Conservation (phyloP, 495 filamentous ascomycete genomes). For the Penicillium robsamsonii region DNA sequence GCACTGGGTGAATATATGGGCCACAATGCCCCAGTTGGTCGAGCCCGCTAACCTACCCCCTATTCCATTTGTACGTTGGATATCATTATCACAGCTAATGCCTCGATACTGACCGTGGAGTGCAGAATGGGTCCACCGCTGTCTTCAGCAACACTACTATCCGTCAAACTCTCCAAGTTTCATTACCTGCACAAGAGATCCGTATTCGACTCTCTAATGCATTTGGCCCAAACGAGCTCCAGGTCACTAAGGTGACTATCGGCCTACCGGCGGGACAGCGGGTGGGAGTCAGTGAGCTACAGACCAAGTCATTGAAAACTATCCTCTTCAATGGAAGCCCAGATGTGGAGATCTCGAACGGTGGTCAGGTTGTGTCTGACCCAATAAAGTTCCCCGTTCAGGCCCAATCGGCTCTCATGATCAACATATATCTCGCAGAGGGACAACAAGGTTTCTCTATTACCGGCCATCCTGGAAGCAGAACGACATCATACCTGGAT, state of each 20-base stretch:
- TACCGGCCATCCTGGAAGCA: constrained; percentile 65
- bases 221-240: constrained; percentile 60
- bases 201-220: constrained; percentile 67
- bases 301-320: constrained; percentile 40
- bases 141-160: constrained; percentile 57
- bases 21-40: constrained; percentile 64
- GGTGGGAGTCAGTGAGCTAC: constrained; percentile 43
- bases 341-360: constrained; percentile 54
- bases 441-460: constrained; percentile 58
- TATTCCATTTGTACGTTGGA: constrained; percentile 52
- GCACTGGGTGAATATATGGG: constrained; percentile 67
- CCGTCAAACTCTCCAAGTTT: constrained; percentile 63
- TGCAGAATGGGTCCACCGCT: constrained; percentile 6
- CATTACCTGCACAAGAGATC: constrained; percentile 50
- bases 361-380: constrained; percentile 60
- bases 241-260: constrained; percentile 59
- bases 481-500: constrained; percentile 60
- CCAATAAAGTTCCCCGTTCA: constrained; percentile 55
- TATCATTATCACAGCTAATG: background rate
- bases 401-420: constrained; percentile 49
- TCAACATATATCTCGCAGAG: constrained; percentile 57
- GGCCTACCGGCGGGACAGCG: constrained; percentile 49
- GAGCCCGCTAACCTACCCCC: constrained; percentile 62
- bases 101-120: background rate
- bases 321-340: constrained; percentile 46